Evolutionary conservation across 2,329 filamentous ascomycete genomes (phyloP).

Genomic region (Blastomyces gilchristii): DNA sequence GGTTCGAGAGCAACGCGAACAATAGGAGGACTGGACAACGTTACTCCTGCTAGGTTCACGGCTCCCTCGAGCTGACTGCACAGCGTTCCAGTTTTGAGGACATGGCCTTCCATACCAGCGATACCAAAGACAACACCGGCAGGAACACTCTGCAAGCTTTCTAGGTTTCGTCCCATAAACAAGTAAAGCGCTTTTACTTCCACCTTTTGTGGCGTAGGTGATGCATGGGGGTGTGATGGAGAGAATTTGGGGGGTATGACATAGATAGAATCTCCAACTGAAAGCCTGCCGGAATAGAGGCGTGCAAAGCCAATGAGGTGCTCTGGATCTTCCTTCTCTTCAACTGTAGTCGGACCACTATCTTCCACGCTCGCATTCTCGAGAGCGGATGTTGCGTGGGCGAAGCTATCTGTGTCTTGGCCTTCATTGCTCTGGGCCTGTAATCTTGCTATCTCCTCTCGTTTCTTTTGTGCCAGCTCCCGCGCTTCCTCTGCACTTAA

Average conservation of each 20-base stretch:
- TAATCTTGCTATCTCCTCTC: constrained; percentile 74
- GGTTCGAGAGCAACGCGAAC: constrained; percentile 95
- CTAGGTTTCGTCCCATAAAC: constrained; percentile 85
- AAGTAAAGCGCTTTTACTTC: constrained; percentile 84
- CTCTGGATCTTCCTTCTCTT: constrained; percentile 61
- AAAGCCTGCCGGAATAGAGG: constrained; percentile 81
- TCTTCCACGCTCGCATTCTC: constrained; percentile 50
- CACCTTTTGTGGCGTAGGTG: constrained; percentile 67
- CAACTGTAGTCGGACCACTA: constrained; percentile 37
- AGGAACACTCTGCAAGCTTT: constrained; percentile 71
- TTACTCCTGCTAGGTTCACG: constrained; percentile 81
- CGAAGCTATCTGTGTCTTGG: constrained; percentile 39
- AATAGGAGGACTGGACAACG: constrained; percentile 73
- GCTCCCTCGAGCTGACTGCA: constrained; percentile 79
- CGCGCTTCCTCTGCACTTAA: constrained; percentile 83
- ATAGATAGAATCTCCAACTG: constrained; percentile 82
- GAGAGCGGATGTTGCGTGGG: constrained; percentile 52
- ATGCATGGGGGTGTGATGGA: constrained; percentile 61
- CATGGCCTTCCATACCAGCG: constrained; percentile 77
- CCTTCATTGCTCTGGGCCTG: constrained; percentile 48
- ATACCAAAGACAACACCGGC: constrained; percentile 95
- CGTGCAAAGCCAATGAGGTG: constrained; percentile 90
- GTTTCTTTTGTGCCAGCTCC: constrained; percentile 76
- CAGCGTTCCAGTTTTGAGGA: constrained; percentile 91
- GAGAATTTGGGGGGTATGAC: constrained; percentile 90